phyloP scores from a whole-genome alignment of 2,329 filamentous ascomycete genomes.

The Fusarium hainanense region DNA sequence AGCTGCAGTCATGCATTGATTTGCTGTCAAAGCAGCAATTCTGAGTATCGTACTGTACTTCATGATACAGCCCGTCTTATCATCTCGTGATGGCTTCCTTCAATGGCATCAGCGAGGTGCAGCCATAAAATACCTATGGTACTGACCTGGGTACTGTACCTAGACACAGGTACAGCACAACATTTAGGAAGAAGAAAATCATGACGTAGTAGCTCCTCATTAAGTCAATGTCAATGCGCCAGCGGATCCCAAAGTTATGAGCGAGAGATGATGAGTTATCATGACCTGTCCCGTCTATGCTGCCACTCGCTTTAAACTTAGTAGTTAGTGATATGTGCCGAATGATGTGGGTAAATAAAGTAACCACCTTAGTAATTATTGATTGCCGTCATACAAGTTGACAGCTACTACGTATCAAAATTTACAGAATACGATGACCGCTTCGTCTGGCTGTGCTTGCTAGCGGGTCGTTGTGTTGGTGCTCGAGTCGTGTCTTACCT shows the following conservation, averaged over 20 bases:
- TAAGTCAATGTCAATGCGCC: conserved; percentile 16
- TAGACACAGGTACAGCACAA: not conserved
- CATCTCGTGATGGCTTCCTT: conserved; percentile 6
- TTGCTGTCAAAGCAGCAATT: conserved; percentile 2
- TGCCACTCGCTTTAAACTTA: not conserved
- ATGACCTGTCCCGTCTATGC: not conserved
- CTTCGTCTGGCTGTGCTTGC: not conserved
- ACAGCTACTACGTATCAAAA: not conserved
- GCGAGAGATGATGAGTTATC: not conserved
- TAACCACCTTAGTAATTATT: not conserved
- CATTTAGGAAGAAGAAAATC: not conserved
- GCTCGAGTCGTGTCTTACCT: not conserved
- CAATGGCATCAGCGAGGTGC: not conserved
- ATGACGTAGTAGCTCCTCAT: not conserved
- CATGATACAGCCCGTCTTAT: not conserved
- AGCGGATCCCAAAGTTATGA: not conserved
- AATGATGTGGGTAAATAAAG: not conserved
- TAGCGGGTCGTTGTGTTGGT: not conserved
- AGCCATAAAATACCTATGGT: not conserved
- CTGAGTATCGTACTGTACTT: not conserved
- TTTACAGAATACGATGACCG: not conserved
- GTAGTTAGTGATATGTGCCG: not conserved
- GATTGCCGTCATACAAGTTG: conserved; percentile 1
- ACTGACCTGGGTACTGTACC: not conserved
- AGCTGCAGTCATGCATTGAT: conserved; percentile 18